A percentile compares a stretch with the other conserved stretches of the same genome.
Conservation (phyloP, 2,329 filamentous ascomycete genomes). For the Diaporthe aspalathi region DNA sequence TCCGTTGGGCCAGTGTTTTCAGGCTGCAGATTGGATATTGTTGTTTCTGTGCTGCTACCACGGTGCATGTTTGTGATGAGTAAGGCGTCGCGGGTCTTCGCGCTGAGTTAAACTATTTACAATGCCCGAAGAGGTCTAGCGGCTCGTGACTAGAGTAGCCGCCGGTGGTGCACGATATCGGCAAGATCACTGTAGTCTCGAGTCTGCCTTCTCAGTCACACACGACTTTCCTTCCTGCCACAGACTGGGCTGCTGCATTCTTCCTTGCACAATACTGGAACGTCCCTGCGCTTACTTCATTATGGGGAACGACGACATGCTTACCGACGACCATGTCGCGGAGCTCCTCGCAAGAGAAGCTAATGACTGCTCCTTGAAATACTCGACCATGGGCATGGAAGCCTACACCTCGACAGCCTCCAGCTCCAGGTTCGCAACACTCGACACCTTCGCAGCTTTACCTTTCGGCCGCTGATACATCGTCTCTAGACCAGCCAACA, state of each 20-base stretch:
- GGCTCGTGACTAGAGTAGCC: not conserved
- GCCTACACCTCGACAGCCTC: constrained; percentile 66
- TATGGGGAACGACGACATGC: constrained; percentile 61
- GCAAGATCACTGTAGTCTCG: constrained; percentile 1
- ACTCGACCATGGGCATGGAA: constrained; percentile 79
- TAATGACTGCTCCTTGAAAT: constrained; percentile 76
- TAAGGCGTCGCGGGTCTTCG: not conserved
- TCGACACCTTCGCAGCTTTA: constrained; percentile 37
- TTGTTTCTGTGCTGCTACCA: not conserved
- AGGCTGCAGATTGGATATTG: not conserved
- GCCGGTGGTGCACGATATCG: not conserved
- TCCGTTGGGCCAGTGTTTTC: not conserved
- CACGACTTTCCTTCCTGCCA: not conserved
- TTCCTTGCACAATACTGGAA: not conserved
- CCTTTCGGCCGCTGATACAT: constrained; percentile 33
- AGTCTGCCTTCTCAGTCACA: not conserved
- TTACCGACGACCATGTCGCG: constrained; percentile 84
- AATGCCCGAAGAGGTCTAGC: constrained; percentile 21
- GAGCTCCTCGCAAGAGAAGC: constrained; percentile 85
- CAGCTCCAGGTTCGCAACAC: constrained; percentile 34
- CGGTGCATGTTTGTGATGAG: not conserved
- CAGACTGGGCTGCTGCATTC: not conserved
- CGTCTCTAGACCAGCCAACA: constrained; percentile 66
- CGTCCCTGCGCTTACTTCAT: not conserved
- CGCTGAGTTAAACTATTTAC: constrained; percentile 34